A percentile compares a stretch with the other conserved stretches of the same genome.
These are phyloP conservation scores for Arthrobotrys megalospora DNA, from an alignment of 2,329 filamentous ascomycete genomes.

Conservation along the genomic window DNA sequence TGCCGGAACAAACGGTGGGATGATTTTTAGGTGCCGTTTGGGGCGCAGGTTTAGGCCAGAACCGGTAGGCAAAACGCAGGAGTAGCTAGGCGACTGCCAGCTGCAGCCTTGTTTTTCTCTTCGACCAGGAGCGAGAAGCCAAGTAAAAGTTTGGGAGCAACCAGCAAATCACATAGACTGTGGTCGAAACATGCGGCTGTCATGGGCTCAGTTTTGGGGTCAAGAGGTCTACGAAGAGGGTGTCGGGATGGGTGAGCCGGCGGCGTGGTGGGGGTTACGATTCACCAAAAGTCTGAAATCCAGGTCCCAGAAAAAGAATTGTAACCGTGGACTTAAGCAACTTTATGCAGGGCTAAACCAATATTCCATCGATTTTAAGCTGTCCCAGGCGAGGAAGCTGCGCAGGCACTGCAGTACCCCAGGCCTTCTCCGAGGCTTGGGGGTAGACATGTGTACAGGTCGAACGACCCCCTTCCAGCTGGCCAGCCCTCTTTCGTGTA, in stretches of 20 bases:
- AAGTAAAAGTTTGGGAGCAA: background rate
- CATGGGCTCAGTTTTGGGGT: slow-evolving; percentile 57
- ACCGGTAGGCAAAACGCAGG: slow-evolving; percentile 53
- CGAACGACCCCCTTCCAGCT: slow-evolving; percentile 55
- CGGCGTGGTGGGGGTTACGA: slow-evolving; percentile 52
- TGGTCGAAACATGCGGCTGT: slow-evolving; percentile 60
- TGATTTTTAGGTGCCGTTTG: slow-evolving; percentile 44
- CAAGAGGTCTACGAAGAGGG: slow-evolving; percentile 35
- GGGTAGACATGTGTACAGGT: slow-evolving; percentile 59
- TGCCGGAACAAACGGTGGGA: slow-evolving; percentile 47
- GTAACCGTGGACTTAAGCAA: slow-evolving; percentile 52
- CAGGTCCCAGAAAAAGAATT: slow-evolving; percentile 34
- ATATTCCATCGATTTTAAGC: slow-evolving; percentile 46
- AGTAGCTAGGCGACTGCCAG: slow-evolving; percentile 48
- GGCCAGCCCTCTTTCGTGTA: slow-evolving; percentile 23
- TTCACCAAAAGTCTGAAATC: slow-evolving; percentile 6
- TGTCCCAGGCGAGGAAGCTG: slow-evolving; percentile 59
- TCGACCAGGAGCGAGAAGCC: background rate
- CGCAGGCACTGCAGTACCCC: slow-evolving; percentile 27
- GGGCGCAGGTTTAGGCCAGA: slow-evolving; percentile 52
- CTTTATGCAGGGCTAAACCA: slow-evolving; percentile 54
- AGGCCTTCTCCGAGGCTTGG: slow-evolving; percentile 54
- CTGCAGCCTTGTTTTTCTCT: slow-evolving; percentile 40
- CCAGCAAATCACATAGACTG: slow-evolving; percentile 43
- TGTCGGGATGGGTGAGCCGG: slow-evolving; percentile 45